phyloP scores from a whole-genome alignment of 768 basidiomycete genomes.

The Auricularia cornea region DNA sequence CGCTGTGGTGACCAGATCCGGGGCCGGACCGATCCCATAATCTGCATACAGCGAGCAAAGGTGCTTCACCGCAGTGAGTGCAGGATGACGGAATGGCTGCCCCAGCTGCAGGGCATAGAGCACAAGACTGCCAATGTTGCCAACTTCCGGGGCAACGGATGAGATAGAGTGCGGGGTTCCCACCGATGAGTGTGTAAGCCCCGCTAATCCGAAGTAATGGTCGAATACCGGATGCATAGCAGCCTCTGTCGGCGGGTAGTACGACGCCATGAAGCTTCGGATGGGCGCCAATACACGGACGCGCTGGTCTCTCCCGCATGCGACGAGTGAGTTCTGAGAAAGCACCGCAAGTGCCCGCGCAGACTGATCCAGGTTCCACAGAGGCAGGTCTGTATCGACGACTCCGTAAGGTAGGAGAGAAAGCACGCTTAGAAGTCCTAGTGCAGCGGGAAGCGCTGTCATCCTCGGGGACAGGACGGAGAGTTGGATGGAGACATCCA shows the following conservation, averaged over 20 bases:
- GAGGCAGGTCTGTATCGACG: slow-evolving; percentile 7
- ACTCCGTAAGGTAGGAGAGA: slow-evolving; percentile 20
- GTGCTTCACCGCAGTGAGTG: no score
- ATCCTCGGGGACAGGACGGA: slow-evolving; percentile 15
- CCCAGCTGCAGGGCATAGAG: no score
- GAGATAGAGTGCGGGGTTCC: no score
- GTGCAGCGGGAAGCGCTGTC: slow-evolving; percentile 12
- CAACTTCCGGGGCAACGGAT: no score
- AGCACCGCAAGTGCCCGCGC: slow-evolving; percentile 12
- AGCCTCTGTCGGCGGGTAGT: not conserved
- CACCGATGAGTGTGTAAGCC: no score
- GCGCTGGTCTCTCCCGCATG: slow-evolving; percentile 7
- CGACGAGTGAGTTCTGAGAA: slow-evolving; percentile 13
- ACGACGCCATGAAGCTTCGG: not conserved
- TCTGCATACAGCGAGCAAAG: no score
- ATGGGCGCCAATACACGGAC: not conserved
- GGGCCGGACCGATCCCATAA: no score
- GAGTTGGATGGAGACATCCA: slow-evolving; percentile 16
- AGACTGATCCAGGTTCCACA: slow-evolving; percentile 4
- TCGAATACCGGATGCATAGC: not conserved
- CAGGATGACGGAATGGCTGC: no score
- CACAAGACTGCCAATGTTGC: no score
- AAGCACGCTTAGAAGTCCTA: slow-evolving; percentile 16
- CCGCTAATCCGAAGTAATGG: not conserved
- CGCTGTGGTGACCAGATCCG: no score